A percentile compares a stretch with the other conserved stretches of the same genome.
phyloP scores from a whole-genome alignment of 2,329 filamentous ascomycete genomes.

The Nemania sp. region DNA sequence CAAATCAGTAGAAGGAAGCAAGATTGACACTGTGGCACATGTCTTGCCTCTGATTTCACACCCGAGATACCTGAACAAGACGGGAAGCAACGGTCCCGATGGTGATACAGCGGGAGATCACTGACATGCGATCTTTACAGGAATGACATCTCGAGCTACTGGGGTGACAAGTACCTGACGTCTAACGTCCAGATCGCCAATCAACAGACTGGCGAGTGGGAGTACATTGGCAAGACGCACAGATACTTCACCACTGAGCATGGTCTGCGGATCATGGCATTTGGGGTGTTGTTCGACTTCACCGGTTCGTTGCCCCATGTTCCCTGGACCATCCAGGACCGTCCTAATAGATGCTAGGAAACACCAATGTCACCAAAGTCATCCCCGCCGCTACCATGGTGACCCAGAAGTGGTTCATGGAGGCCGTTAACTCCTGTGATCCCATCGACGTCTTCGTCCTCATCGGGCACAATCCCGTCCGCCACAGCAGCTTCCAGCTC shows the following conservation, averaged over 20 bases:
- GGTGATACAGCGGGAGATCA: neutral
- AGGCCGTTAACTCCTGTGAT: conserved; percentile 56
- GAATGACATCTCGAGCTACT: conserved; percentile 61
- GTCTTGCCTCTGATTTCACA: neutral
- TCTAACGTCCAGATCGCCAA: conserved; percentile 52
- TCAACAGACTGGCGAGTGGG: conserved; percentile 44
- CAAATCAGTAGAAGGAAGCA: no score
- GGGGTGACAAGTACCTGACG: conserved; percentile 51
- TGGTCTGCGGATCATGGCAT: conserved; percentile 50
- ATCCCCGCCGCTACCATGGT: conserved; percentile 56
- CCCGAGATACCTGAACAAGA: no score
- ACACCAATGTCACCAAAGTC: conserved; percentile 65
- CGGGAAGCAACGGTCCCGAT: neutral
- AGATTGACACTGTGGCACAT: neutral
- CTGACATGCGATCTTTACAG: neutral
- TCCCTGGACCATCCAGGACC: neutral
- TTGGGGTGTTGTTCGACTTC: conserved; percentile 52
- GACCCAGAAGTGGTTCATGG: conserved; percentile 63
- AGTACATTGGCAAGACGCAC: conserved; percentile 50
- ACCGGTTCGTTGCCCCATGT: conserved; percentile 43
- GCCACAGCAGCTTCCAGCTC: conserved; percentile 49
- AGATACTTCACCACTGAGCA: conserved; percentile 50
- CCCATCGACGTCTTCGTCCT: conserved; percentile 68
- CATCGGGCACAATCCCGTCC: conserved; percentile 66
- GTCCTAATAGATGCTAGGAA: conserved; percentile 47